Percentiles rank a stretch among this genome's conserved stretches.
These are phyloP conservation scores for Oidium heveae DNA, from an alignment of 2,329 filamentous ascomycete species.

Conservation along the genomic window DNA sequence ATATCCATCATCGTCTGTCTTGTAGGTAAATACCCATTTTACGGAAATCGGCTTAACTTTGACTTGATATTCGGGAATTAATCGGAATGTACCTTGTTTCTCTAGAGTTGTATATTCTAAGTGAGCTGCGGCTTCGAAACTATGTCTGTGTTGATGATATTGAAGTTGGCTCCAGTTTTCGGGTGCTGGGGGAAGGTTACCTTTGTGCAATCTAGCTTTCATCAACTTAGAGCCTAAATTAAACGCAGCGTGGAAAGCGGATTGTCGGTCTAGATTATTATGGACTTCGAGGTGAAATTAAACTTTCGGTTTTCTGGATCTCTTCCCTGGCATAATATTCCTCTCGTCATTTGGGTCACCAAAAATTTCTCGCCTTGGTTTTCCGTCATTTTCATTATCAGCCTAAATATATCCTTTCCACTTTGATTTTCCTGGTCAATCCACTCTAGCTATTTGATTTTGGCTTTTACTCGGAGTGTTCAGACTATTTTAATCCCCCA, in stretches of 20 bases:
- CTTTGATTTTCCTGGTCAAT: background rate
- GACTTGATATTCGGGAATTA: background rate
- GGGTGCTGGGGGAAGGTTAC: background rate
- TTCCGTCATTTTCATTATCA: background rate
- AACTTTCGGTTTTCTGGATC: background rate
- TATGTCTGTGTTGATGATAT: background rate
- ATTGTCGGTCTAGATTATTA: background rate
- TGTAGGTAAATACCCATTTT: background rate
- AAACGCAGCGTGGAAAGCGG: background rate
- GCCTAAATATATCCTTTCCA: background rate
- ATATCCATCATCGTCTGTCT: background rate
- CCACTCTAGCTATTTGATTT: background rate
- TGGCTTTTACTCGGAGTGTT: background rate
- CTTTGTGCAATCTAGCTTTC: background rate
- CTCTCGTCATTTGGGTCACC: background rate
- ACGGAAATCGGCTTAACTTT: background rate
- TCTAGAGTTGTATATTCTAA: background rate
- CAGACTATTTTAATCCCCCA: background rate
- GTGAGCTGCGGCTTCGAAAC: background rate
- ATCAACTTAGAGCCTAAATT: background rate
- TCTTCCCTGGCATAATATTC: background rate
- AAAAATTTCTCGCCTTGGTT: background rate
- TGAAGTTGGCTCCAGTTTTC: background rate
- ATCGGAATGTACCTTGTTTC: background rate
- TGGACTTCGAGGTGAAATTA: background rate